phyloP scores from a whole-genome alignment of 2,329 filamentous ascomycete genomes.

The Pseudogymnoascus pannorum region DNA sequence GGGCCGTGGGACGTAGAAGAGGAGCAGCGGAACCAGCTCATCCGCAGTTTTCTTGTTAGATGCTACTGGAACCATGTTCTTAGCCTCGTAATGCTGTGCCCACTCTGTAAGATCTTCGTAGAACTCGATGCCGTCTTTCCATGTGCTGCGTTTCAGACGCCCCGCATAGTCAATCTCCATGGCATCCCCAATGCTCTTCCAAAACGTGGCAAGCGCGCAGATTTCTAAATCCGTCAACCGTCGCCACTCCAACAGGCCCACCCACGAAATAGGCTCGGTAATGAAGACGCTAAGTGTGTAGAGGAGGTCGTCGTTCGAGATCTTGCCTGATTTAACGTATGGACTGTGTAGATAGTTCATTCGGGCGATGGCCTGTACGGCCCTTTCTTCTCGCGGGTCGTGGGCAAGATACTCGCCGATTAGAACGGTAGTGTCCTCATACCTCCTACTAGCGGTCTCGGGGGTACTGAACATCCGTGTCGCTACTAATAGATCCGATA shows the following conservation, averaged over 20 bases:
- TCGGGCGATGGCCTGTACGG: slow-evolving; percentile 47
- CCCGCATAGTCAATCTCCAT: slow-evolving; percentile 52
- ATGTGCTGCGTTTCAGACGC: slow-evolving; percentile 26
- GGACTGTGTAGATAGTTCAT: slow-evolving; percentile 56
- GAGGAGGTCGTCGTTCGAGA: slow-evolving; percentile 55
- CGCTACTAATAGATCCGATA: slow-evolving; percentile 40
- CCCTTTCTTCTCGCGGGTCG: slow-evolving; percentile 29
- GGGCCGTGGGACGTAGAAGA: slow-evolving; percentile 44
- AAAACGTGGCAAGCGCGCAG: slow-evolving; percentile 61
- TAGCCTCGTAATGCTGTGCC: slow-evolving; percentile 50
- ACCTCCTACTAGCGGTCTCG: slow-evolving; percentile 44
- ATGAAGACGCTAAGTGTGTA: slow-evolving; percentile 62
- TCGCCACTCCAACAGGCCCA: slow-evolving; percentile 64
- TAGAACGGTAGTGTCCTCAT: slow-evolving; percentile 29
- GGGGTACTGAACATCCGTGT: slow-evolving; percentile 42
- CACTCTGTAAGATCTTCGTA: slow-evolving; percentile 41
- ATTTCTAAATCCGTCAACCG: slow-evolving; percentile 57
- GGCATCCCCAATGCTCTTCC: slow-evolving; percentile 63
- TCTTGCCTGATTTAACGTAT: slow-evolving; percentile 51
- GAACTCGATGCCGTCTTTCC: slow-evolving; percentile 46
- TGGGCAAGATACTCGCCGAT: slow-evolving; percentile 19
- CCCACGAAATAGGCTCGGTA: slow-evolving; percentile 57
- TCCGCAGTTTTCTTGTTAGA: slow-evolving; percentile 47
- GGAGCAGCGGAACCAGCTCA: slow-evolving; percentile 52
- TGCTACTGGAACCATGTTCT: slow-evolving; percentile 47